Evolutionary conservation across 176 grass and related monocot genomes (phyloP).

Genomic region (Oryza australiensis): DNA sequence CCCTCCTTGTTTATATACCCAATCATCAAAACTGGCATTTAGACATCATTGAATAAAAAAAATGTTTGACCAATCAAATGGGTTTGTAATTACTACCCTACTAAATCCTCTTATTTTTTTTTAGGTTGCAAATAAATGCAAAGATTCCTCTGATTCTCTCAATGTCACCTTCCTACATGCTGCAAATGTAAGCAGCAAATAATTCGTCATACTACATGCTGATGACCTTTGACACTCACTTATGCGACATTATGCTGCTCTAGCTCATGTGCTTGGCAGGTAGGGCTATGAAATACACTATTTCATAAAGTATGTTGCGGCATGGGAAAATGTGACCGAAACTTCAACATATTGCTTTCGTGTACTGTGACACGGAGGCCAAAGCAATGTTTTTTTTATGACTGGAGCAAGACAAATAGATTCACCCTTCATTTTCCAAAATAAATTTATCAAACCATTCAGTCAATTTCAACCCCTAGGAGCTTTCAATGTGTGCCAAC

Average conservation of each 20-base stretch:
- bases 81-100: neutral
- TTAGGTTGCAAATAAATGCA: neutral
- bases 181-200: neutral
- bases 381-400: neutral
- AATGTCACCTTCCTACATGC: neutral
- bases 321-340: neutral
- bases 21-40: neutral
- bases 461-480: neutral
- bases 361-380: neutral
- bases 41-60: neutral
- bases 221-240: neutral
- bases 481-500: neutral
- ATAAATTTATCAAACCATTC: neutral
- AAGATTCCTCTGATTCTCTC: neutral
- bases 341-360: neutral
- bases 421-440: neutral
- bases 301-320: neutral
- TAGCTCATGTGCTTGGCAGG: neutral
- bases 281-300: neutral
- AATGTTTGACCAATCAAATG: neutral
- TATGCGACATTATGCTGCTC: neutral
- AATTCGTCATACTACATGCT: neutral
- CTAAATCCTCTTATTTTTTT: neutral
- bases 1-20: neutral
- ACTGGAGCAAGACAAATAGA: neutral